phyloP scores from a whole-genome alignment of 768 basidiomycete species.

The Tricholoma matsutake region DNA sequence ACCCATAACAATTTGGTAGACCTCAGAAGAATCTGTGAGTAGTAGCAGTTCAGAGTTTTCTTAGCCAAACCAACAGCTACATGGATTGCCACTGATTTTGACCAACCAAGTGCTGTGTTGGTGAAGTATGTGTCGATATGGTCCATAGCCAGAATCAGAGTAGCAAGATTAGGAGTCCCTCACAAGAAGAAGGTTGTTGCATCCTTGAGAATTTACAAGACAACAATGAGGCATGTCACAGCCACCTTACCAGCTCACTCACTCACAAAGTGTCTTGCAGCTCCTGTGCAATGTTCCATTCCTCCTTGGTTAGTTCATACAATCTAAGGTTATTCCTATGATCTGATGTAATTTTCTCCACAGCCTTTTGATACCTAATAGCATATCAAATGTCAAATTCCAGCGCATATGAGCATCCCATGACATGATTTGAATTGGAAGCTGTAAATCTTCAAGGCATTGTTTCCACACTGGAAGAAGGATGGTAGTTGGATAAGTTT shows the following conservation, averaged over 20 bases:
- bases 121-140: slow-evolving; percentile 8
- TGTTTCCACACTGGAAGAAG: slow-evolving; percentile 27
- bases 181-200: background rate
- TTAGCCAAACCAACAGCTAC: slow-evolving; percentile 21
- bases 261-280: background rate
- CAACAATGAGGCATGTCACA: background rate
- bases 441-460: slow-evolving; percentile 6
- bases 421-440: slow-evolving; percentile 19
- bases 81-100: slow-evolving; percentile 8
- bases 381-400: slow-evolving; percentile 36
- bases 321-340: background rate
- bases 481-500: slow-evolving; percentile 11
- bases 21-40: slow-evolving; percentile 29
- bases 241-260: too few species aligned
- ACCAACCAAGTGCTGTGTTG: background rate
- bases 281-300: background rate
- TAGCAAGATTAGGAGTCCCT: background rate
- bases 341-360: slow-evolving; percentile 12
- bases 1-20: slow-evolving; percentile 38
- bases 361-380: slow-evolving; percentile 24
- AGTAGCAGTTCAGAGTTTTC: slow-evolving; percentile 30
- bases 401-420: slow-evolving; percentile 32
- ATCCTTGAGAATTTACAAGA: background rate
- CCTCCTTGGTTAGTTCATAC: background rate
- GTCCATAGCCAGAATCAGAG: slow-evolving; percentile 3